Conservation (phyloP, 2,329 filamentous ascomycete genomes). For the Ophiostoma sp. region DNA sequence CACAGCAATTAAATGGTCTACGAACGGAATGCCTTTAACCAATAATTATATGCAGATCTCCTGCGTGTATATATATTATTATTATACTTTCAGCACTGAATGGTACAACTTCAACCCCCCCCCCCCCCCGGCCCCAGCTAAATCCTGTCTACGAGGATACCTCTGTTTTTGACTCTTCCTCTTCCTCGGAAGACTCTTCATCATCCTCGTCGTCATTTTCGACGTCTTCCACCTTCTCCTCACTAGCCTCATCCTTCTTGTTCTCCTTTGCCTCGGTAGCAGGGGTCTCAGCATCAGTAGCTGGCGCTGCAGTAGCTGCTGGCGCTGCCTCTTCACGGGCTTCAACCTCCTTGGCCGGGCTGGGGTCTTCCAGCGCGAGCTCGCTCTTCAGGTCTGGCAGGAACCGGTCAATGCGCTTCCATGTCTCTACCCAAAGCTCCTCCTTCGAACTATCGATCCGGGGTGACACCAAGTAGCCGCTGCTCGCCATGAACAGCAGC, state of each 20-base stretch:
- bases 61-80: neutral
- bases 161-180: conserved; percentile 2
- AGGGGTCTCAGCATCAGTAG: neutral
- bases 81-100: neutral
- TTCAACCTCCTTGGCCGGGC: neutral
- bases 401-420: conserved; percentile 62
- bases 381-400: conserved; percentile 56
- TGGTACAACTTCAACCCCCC: neutral
- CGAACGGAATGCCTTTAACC: neutral
- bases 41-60: neutral
- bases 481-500: conserved; percentile 87
- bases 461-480: conserved; percentile 73
- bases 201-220: neutral
- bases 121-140: neutral
- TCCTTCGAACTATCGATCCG: conserved; percentile 50
- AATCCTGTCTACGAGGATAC: neutral
- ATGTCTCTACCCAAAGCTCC: conserved; percentile 57
- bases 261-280: neutral
- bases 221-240: neutral
- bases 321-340: neutral
- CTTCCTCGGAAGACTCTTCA: neutral
- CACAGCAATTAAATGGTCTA: too few species aligned
- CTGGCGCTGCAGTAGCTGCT: neutral
- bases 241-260: neutral
- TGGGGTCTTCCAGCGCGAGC: conserved; percentile 45